Conservation (phyloP, 345 rosid species). For the Salix dunnii region DNA sequence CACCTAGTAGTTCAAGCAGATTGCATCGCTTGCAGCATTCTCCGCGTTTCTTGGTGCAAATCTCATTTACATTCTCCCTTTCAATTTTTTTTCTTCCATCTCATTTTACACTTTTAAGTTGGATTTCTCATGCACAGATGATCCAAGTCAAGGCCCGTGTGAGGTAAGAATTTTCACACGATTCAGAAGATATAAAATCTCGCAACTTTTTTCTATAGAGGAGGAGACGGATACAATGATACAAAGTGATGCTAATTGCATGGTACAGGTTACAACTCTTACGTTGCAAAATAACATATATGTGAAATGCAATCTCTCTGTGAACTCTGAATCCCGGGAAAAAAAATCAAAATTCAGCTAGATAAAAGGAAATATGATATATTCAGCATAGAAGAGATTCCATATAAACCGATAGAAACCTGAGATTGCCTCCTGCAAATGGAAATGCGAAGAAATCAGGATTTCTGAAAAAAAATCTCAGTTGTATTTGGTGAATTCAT, state of each 20-base stretch:
- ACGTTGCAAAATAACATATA: background rate
- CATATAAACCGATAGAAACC: constrained; percentile 79
- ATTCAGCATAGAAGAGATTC: constrained; percentile 92
- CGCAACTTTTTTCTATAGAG: background rate
- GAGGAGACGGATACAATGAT: background rate
- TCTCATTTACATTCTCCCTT: no score
- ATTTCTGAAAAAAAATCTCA: background rate
- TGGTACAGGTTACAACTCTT: background rate
- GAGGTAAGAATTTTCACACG: background rate
- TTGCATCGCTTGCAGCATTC: background rate
- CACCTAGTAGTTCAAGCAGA: background rate
- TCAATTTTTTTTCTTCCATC: no score
- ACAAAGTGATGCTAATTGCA: background rate
- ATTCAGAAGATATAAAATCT: background rate
- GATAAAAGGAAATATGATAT: constrained; percentile 73
- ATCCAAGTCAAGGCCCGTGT: background rate
- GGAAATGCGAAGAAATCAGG: constrained; percentile 8
- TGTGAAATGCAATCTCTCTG: background rate
- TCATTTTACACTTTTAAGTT: no score
- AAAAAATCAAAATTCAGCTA: constrained; percentile 18
- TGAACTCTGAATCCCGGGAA: background rate
- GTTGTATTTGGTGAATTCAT: background rate
- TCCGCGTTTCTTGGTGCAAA: background rate
- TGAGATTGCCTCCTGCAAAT: constrained; percentile 77
- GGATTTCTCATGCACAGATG: background rate